Conservation (phyloP, 169 alveolate species). For the Besnoitia besnoiti region DNA sequence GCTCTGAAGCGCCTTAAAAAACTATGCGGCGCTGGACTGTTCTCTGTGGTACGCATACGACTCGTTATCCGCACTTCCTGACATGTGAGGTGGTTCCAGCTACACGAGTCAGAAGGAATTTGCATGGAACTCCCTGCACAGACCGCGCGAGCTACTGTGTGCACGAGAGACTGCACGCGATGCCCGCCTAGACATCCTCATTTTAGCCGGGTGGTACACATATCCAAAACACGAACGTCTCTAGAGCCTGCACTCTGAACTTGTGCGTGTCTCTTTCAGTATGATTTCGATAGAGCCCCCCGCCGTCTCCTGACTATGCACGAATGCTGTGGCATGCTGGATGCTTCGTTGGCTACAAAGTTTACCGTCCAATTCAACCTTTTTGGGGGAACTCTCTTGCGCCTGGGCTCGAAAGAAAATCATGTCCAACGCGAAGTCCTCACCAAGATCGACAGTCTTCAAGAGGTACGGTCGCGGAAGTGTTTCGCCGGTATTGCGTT, state of each 20-base stretch:
- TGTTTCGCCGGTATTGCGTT: no score
- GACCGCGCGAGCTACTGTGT: no score
- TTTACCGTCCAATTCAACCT: conserved; percentile 69
- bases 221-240: no score
- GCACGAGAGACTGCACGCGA: no score
- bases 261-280: neutral
- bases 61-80: no score
- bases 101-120: no score
- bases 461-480: neutral
- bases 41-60: conserved; percentile 43
- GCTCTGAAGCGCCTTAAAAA: neutral
- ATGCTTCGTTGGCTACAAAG: conserved; percentile 16
- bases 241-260: neutral
- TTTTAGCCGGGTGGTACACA: no score
- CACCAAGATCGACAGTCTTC: neutral
- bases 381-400: conserved; percentile 60
- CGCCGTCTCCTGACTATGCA: conserved; percentile 1
- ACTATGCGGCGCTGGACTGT: neutral
- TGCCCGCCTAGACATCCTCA: no score
- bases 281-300: neutral
- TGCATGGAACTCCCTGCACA: no score
- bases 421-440: neutral
- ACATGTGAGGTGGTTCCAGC: no score
- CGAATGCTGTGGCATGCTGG: conserved; percentile 24
- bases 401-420: neutral